Conservation (phyloP, 495 filamentous ascomycete species). For the Neurospora tetraspora region DNA sequence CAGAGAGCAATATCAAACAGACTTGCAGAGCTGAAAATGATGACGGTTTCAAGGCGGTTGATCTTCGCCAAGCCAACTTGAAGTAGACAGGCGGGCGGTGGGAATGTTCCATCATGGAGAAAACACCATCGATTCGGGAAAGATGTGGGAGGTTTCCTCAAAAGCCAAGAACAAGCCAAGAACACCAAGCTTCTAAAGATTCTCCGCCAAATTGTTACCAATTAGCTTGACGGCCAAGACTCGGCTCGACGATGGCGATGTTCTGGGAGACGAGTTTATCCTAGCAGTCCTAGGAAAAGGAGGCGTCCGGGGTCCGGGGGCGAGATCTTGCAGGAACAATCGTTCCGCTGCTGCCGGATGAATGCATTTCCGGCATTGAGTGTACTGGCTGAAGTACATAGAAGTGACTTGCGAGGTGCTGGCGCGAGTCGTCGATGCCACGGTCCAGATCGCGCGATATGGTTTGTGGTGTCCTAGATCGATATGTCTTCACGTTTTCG, state of each 20-base stretch:
- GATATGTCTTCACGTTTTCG: neutral
- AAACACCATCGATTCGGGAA: neutral
- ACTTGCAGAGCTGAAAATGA: neutral
- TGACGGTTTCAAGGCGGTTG: neutral
- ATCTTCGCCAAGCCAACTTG: neutral
- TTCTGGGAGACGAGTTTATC: neutral
- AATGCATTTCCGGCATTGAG: neutral
- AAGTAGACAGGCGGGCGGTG: neutral
- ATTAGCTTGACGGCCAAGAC: neutral
- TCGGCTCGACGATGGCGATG: neutral
- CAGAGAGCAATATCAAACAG: neutral
- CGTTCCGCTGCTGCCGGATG: neutral
- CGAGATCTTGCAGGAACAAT: neutral
- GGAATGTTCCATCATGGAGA: neutral
- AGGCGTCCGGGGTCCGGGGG: neutral
- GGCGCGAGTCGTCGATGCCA: neutral
- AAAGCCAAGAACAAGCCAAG: neutral
- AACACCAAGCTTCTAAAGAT: neutral
- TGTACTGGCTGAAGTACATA: neutral
- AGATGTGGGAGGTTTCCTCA: neutral
- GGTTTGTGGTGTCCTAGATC: neutral
- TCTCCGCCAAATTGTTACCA: neutral
- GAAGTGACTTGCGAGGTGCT: neutral
- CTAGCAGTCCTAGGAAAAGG: neutral
- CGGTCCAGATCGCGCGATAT: neutral